A percentile compares a stretch with the other conserved stretches of the same genome.
Evolutionary conservation across 495 filamentous ascomycete genomes (phyloP).

Genomic region (Hyaloscypha bicolor): DNA sequence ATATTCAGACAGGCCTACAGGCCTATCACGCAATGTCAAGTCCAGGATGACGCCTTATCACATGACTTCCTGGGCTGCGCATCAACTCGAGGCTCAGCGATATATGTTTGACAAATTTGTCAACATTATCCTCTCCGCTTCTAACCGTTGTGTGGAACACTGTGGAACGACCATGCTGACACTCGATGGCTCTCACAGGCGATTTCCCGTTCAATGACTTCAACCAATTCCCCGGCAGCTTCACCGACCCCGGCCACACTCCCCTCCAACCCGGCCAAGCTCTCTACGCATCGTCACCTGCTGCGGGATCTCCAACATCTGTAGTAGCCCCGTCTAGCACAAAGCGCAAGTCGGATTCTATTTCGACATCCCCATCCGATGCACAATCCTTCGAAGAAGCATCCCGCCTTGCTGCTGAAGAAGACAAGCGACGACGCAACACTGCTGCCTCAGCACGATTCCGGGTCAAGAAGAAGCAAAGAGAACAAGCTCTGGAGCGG

Average conservation of each 20-base stretch:
- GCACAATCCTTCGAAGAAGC: constrained; percentile 63
- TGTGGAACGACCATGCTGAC: not conserved
- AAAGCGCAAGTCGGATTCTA: constrained; percentile 54
- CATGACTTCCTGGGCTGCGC: constrained; percentile 1
- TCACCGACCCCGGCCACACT: constrained; percentile 38
- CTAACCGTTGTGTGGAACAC: constrained; percentile 6
- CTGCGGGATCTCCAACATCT: constrained; percentile 45
- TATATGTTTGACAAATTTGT: not conserved
- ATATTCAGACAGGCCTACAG: not conserved
- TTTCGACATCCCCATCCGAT: constrained; percentile 27
- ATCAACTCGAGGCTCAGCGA: not conserved
- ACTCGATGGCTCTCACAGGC: constrained; percentile 26
- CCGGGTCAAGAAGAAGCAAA: constrained; percentile 99
- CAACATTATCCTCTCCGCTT: not conserved
- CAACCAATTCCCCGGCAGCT: constrained; percentile 40
- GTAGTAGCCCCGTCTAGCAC: constrained; percentile 36
- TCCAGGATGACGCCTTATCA: constrained; percentile 22
- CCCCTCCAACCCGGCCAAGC: constrained; percentile 49
- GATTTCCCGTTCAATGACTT: constrained; percentile 35
- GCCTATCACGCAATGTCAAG: not conserved
- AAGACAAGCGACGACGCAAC: constrained; percentile 96
- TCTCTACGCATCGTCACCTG: constrained; percentile 39
- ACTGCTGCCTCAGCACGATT: constrained; percentile 94
- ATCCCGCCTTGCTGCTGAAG: constrained; percentile 81
- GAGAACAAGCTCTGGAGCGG: constrained; percentile 90